phyloP scores from a whole-genome alignment of 2,329 filamentous ascomycete species.

The Drechslerella stenobrocha region DNA sequence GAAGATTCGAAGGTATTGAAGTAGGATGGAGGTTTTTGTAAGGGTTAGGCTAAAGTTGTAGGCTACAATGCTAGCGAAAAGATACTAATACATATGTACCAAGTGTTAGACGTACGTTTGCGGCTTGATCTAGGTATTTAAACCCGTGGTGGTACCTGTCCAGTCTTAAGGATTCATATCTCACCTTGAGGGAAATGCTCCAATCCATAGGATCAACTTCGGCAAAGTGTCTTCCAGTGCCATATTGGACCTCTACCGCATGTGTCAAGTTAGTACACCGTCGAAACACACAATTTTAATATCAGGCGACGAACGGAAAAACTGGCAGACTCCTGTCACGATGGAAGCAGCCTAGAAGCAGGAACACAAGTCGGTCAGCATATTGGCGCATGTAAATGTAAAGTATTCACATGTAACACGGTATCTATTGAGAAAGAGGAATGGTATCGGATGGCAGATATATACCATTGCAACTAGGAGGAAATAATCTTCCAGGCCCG shows the following conservation, averaged over 20 bases:
- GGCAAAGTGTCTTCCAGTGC: conserved; percentile 39
- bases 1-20: conserved; percentile 53
- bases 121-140: no score
- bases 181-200: conserved; percentile 40
- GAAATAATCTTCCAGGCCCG: conserved; percentile 40
- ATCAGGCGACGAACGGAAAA: conserved; percentile 21
- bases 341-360: conserved; percentile 20
- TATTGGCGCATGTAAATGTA: not conserved
- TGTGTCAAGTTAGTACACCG: not conserved
- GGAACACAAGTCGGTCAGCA: not conserved
- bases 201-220: conserved; percentile 37
- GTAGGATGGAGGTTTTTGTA: conserved; percentile 52
- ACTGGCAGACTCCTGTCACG: conserved; percentile 38
- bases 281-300: not conserved
- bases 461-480: conserved; percentile 32
- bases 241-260: conserved; percentile 37
- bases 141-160: no score
- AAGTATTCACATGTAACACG: not conserved
- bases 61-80: conserved; percentile 37
- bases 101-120: no score
- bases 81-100: conserved; percentile 17
- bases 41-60: conserved; percentile 46
- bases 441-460: not conserved
- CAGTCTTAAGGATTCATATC: not conserved
- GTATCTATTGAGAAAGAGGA: not conserved